Conservation (phyloP, 2,329 filamentous ascomycete species). For the Pleomassaria siparia region DNA sequence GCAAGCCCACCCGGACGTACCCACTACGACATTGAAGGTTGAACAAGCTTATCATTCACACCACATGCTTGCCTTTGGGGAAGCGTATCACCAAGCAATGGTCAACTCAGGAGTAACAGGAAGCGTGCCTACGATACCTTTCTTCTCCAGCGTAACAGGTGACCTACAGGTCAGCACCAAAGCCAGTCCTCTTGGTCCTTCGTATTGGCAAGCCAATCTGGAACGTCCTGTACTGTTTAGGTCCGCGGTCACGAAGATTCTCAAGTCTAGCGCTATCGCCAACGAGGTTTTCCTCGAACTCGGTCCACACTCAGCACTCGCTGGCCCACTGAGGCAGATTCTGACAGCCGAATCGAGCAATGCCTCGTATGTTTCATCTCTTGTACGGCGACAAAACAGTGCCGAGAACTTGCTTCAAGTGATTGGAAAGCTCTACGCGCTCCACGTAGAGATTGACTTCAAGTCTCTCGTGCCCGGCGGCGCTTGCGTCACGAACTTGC, state of each 20-base stretch:
- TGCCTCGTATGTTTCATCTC: constrained; percentile 8
- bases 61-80: constrained; percentile 20
- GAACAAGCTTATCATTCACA: constrained; percentile 34
- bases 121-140: background rate
- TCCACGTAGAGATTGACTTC: constrained; percentile 7
- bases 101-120: background rate
- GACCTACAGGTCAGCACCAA: background rate
- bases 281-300: constrained; percentile 17
- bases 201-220: constrained; percentile 13
- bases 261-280: background rate
- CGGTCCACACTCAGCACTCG: constrained; percentile 41
- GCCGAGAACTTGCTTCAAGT: constrained; percentile 4
- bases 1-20: constrained; percentile 25
- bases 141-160: constrained; percentile 10
- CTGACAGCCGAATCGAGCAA: background rate
- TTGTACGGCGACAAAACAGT: constrained; percentile 5
- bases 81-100: too few relatives aligned
- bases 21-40: constrained; percentile 17
- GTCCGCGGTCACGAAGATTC: constrained; percentile 1
- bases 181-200: background rate
- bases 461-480: background rate
- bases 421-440: constrained; percentile 12
- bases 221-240: constrained; percentile 7
- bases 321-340: constrained; percentile 25
- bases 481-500: too few relatives aligned